phyloP scores from a whole-genome alignment of 2,329 filamentous ascomycete species.

The Colletotrichum filicis region DNA sequence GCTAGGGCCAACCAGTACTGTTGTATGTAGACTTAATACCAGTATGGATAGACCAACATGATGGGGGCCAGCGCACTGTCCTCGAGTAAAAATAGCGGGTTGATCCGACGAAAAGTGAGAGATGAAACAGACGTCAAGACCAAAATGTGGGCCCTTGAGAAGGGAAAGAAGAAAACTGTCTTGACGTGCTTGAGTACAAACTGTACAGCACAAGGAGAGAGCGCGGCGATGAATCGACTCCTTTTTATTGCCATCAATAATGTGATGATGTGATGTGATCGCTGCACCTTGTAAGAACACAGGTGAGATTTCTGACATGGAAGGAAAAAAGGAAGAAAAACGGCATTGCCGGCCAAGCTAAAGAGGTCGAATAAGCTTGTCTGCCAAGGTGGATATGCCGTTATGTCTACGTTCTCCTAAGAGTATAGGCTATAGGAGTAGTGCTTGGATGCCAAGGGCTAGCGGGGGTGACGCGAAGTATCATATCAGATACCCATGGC shows the following conservation, averaged over 20 bases:
- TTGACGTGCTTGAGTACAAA: neutral
- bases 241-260: rapidly evolving
- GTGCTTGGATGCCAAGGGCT: constrained; percentile 6
- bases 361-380: constrained; percentile 8
- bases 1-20: too few species aligned
- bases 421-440: neutral
- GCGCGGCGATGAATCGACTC: neutral
- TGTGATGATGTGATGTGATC: too few species aligned
- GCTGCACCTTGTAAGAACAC: too few species aligned
- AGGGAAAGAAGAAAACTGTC: neutral
- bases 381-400: neutral
- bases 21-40: too few species aligned
- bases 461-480: neutral
- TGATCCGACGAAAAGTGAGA: neutral
- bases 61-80: neutral
- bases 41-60: too few species aligned
- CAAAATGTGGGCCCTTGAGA: neutral
- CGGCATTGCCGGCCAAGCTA: neutral
- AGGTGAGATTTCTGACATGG: too few species aligned
- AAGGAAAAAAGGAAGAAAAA: neutral
- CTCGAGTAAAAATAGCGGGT: neutral
- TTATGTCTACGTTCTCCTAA: neutral
- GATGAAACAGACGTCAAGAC: neutral
- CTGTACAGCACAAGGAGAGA: neutral
- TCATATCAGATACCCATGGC: neutral